Base-by-base conservation (phyloP, 768 basidiomycete species). In the Hygrophorus pudorinus region DNA sequence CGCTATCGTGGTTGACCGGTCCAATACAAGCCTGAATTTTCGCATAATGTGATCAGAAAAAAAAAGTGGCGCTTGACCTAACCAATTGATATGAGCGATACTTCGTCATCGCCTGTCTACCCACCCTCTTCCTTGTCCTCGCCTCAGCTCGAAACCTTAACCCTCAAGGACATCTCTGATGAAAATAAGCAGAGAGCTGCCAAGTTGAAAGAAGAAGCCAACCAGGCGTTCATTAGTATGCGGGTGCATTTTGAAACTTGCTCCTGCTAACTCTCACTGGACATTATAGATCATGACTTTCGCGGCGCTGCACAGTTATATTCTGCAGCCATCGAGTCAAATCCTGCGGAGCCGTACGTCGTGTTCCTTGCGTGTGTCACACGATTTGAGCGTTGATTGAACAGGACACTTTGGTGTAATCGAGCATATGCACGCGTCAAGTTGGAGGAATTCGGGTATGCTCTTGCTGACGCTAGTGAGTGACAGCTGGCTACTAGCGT, bases 381-480 rank as follows among this genome's bases (percentile, higher is more conserved):
- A 24, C 24, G 24, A 24, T 24, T 7, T 24, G 24, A 24, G 3
- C 4, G 24, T 24, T 7, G 7, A 3, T 24, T 24, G 24, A 24
- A 24, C 24, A 24, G 24, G 42, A 92, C 90, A 11, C 62, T 94
- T 42, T 98, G 88, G 85, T 92, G 85, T 58, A 98, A 98, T 64
- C 76, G 94, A 30, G 91, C 96, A 2, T 87, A 90, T 63, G 76
- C 87, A 11, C 77, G 94, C 41, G 89, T 93, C 63, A 96, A 88
- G 65, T 64, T 98, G 44, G 86, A 99, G 61, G 74, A 99, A 65
- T 84, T 85, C 55, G 96, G 96, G 2, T 91, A 92, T 57, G 96
- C 92, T 12, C 74, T 94, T 20, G 66, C 69, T 21, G 94, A 97
- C 67, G 79, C 90, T 33, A 78, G 91, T 92, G 56, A 59, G 84